Base-by-base conservation (phyloP, 2,329 filamentous ascomycete genomes). In the Monosporascus sp. region DNA sequence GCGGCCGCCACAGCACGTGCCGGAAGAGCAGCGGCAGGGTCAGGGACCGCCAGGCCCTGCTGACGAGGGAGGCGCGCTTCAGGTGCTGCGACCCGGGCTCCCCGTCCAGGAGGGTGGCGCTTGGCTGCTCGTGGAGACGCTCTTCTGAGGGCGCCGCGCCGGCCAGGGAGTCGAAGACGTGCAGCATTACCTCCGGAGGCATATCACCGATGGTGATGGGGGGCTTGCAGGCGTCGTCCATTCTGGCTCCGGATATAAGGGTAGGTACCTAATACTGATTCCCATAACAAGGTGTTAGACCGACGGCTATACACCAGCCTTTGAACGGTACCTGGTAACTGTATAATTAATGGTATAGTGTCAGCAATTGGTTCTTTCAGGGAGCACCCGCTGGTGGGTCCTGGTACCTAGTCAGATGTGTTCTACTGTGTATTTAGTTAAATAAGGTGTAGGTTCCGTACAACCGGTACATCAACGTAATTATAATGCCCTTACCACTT, bases 141-240 rank as follows among this genome's bases (percentile, higher is more conserved):
- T 60, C 62, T 44, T 74, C 67, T 0, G 83, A 82, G 14, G 79
- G 77, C 9, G 80, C 74, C 2, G 73, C 64, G 0, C 62, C 61
- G 59, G 80, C 76, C 47, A 88, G 72, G 61, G 76, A 77, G n/a
- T 67, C 69, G 60, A 88, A 74, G 58, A 88, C 78, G 3, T 80
- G 73, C 50, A 77, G 66, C 22, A 86, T 69, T 46, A 88, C 70
- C 69, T 89, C 86, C 57, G 80, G 82, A 2, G 85, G 86, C 20
- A 88, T 74, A 26, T 61, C 51, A 26, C 70, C 56, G 62, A 73
- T 66, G 5, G 22, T 50, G 20, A 36, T 17, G 5, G 20, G 20
- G 45, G 49, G 37, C 51, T 16, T 31, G 16, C 16, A 24, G 40
- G 34, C 2, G 20, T 51, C 16, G 37, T 48, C 26, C 43, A 54